Percentiles rank a stretch among this genome's conserved stretches.
phyloP scores from a whole-genome alignment of 2,329 filamentous ascomycete genomes.

The Fusarium verrucosum region DNA sequence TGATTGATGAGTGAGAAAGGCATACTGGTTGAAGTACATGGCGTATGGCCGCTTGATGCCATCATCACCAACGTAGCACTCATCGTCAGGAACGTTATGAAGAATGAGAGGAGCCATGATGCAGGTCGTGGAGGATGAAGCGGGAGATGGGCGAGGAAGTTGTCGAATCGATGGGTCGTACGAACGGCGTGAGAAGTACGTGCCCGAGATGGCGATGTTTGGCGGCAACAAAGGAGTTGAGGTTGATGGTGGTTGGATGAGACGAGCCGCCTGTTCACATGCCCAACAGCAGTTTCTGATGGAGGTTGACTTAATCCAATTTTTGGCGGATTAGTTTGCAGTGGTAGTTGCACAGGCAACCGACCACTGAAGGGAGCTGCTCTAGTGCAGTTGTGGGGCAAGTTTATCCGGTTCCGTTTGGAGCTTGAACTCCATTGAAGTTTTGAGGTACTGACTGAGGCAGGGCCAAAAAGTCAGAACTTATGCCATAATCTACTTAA shows the following conservation, averaged over 20 bases:
- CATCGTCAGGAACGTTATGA: slow-evolving; percentile 74
- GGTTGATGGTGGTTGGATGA: slow-evolving; percentile 3
- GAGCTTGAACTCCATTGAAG: not conserved
- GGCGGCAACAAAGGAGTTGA: slow-evolving; percentile 2
- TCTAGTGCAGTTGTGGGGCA: slow-evolving; percentile 11
- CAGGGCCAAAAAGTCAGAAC: too few species aligned
- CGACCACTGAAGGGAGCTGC: slow-evolving; percentile 28
- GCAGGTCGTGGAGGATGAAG: not conserved
- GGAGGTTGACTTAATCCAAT: slow-evolving; percentile 24
- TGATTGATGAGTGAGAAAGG: not conserved
- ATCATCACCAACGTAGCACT: slow-evolving; percentile 72
- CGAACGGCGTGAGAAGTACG: slow-evolving; percentile 1
- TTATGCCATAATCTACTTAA: too few species aligned
- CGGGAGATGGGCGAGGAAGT: not conserved
- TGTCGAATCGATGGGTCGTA: slow-evolving; percentile 1
- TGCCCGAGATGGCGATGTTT: slow-evolving; percentile 1
- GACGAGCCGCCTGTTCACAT: slow-evolving; percentile 24
- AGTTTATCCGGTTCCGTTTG: slow-evolving; percentile 31
- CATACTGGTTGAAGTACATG: slow-evolving; percentile 72
- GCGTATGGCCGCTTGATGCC: slow-evolving; percentile 72
- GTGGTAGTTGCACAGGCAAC: slow-evolving; percentile 40
- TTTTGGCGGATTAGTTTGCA: slow-evolving; percentile 39
- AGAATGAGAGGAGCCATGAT: slow-evolving; percentile 72
- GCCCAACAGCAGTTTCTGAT: slow-evolving; percentile 20
- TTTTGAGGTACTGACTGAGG: too few species aligned